These are phyloP conservation scores for Bassia scoparia DNA, from an alignment of 148 eudicot genomes.

Conservation along the genomic window DNA sequence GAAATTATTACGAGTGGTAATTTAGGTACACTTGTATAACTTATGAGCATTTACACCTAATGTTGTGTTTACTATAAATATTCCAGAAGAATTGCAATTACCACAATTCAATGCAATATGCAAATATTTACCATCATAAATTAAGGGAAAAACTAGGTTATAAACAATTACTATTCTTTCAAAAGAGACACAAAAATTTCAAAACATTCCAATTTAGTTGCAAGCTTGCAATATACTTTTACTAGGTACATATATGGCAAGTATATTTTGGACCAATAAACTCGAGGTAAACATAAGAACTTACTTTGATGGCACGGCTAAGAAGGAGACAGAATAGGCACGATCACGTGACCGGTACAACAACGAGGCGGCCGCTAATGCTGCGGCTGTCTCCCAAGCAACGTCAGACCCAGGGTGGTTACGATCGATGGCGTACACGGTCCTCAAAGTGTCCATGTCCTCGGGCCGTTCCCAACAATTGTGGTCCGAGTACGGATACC, in stretches of 20 bases:
- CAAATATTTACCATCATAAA: too few species aligned
- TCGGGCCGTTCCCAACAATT: slow-evolving; percentile 98
- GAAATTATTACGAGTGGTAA: too few species aligned
- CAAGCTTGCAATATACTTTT: too few species aligned
- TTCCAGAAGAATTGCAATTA: too few species aligned
- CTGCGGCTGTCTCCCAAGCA: slow-evolving; percentile 96
- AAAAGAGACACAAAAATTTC: too few species aligned
- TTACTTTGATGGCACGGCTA: slow-evolving; percentile 70
- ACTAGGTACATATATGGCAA: neutral
- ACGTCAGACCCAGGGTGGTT: slow-evolving; percentile 89
- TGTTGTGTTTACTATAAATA: too few species aligned
- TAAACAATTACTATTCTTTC: too few species aligned
- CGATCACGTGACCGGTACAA: slow-evolving; percentile 64
- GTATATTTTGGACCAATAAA: neutral
- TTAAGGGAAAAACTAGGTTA: too few species aligned
- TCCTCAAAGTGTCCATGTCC: slow-evolving; percentile 82
- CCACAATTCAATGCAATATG: too few species aligned
- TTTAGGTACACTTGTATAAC: too few species aligned
- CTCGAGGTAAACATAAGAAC: neutral
- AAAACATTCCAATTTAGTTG: too few species aligned
- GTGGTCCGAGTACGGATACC: slow-evolving; percentile 79
- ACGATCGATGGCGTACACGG: slow-evolving; percentile 60
- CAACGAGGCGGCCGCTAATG: slow-evolving; percentile 86
- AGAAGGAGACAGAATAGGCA: slow-evolving; percentile 69
- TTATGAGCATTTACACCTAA: too few species aligned